Percentiles rank a stretch among this genome's conserved stretches.
phyloP scores from a whole-genome alignment of 2,329 filamentous ascomycete species.

The Xylariales sp. region DNA sequence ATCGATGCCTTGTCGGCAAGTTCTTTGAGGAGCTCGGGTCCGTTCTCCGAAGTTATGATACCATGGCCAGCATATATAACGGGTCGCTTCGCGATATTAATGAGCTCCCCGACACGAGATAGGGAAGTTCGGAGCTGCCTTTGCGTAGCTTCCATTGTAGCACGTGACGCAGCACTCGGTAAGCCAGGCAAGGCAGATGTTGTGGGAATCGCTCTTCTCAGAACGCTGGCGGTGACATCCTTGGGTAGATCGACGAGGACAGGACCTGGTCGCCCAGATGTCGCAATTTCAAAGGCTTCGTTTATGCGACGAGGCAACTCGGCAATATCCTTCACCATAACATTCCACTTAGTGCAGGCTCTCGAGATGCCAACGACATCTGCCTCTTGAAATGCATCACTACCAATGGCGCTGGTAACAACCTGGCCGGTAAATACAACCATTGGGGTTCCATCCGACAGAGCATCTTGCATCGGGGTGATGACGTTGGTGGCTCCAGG shows the following conservation, averaged over 20 bases:
- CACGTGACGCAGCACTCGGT: slow-evolving; percentile 86
- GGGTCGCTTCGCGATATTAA: slow-evolving; percentile 93
- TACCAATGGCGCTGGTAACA: slow-evolving; percentile 87
- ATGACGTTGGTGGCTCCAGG: slow-evolving; percentile 97
- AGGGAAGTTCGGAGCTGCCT: slow-evolving; percentile 81
- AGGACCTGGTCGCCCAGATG: slow-evolving; percentile 90
- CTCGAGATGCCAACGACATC: slow-evolving; percentile 94
- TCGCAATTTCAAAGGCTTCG: slow-evolving; percentile 98
- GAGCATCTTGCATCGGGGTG: slow-evolving; percentile 94
- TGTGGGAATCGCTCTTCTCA: slow-evolving; percentile 85
- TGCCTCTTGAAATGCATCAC: slow-evolving; percentile 96
- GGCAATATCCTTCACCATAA: slow-evolving; percentile 95
- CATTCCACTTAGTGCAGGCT: slow-evolving; percentile 98
- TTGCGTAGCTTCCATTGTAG: slow-evolving; percentile 77
- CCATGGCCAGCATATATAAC: slow-evolving; percentile 96
- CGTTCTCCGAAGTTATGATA: slow-evolving; percentile 82
- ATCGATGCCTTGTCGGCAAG: slow-evolving; percentile 91
- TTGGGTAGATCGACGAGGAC: slow-evolving; percentile 97
- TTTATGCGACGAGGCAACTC: slow-evolving; percentile 95
- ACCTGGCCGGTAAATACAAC: slow-evolving; percentile 98
- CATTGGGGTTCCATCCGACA: slow-evolving; percentile 95
- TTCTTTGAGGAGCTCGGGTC: slow-evolving; percentile 81
- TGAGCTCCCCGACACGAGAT: slow-evolving; percentile 78
- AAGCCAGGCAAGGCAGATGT: slow-evolving; percentile 79
- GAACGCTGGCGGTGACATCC: slow-evolving; percentile 88